A percentile compares a stretch with the other conserved stretches of the same genome.
phyloP scores from a whole-genome alignment of 2,329 filamentous ascomycete species.

The Raffaelea ambrosiae region DNA sequence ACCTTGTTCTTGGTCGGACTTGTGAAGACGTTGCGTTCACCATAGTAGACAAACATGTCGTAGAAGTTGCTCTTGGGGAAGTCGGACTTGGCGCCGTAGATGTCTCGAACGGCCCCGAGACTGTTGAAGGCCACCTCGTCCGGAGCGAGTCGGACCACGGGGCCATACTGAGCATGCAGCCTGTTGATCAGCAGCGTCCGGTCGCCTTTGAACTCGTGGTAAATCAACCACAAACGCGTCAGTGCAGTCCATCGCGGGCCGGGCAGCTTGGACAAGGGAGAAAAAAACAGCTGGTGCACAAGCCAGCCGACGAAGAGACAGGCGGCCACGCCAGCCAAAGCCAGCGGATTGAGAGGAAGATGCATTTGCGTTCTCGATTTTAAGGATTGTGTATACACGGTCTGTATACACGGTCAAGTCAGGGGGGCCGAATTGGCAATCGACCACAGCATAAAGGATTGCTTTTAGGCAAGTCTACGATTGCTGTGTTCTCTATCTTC shows the following conservation, averaged over 20 bases:
- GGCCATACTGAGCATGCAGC: not conserved
- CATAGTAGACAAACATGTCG: constrained; percentile 1
- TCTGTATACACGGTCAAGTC: too few relatives aligned
- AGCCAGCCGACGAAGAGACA: not conserved
- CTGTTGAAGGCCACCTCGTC: not conserved
- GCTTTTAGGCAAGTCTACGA: too few relatives aligned
- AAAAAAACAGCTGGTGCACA: not conserved
- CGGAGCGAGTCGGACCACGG: not conserved
- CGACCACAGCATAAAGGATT: too few relatives aligned
- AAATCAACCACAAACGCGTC: not conserved
- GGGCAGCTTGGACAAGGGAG: not conserved
- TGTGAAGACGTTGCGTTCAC: not conserved
- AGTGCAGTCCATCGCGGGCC: not conserved
- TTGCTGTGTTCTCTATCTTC: too few relatives aligned
- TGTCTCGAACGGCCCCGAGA: not conserved
- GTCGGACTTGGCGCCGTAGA: not conserved
- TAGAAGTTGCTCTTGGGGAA: not conserved
- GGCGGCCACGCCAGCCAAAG: too few relatives aligned
- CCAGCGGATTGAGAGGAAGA: too few relatives aligned
- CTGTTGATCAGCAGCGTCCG: not conserved
- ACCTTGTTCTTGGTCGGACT: not conserved
- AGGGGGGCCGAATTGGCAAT: too few relatives aligned
- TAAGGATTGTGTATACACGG: too few relatives aligned
- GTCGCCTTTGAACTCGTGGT: not conserved
- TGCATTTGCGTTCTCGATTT: too few relatives aligned